These are phyloP conservation scores for Phytophthora rubi DNA, from an alignment of 352 stramenopile genomes.

Conservation along the genomic window DNA sequence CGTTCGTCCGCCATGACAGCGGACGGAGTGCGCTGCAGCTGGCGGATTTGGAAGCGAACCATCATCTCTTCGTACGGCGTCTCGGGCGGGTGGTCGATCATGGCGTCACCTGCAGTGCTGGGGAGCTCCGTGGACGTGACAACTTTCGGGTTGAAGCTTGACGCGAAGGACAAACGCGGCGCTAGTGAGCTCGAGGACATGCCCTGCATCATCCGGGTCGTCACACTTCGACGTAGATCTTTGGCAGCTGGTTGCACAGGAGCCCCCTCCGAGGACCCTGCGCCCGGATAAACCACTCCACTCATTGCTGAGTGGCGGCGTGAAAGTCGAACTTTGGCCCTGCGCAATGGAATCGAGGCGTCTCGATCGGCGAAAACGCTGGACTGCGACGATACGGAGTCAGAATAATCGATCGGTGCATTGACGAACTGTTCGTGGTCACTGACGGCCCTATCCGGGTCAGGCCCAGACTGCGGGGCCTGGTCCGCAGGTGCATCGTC, in stretches of 20 bases:
- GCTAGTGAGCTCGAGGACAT: not conserved
- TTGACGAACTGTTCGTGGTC: not conserved
- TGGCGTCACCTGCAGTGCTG: not conserved
- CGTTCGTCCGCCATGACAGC: not conserved
- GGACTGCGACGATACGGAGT: not conserved
- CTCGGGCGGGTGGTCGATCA: not conserved
- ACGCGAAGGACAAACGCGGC: not conserved
- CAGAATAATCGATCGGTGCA: not conserved
- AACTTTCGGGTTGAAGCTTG: not conserved
- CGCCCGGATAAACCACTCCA: not conserved
- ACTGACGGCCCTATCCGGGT: not conserved
- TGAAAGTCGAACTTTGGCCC: not conserved
- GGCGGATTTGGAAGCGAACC: constrained; percentile 47
- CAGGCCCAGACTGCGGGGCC: not conserved
- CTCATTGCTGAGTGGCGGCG: not conserved
- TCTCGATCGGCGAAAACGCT: not conserved
- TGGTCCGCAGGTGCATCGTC: not conserved
- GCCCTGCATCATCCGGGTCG: not conserved
- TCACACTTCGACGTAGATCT: constrained; percentile 3
- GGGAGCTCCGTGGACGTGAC: not conserved
- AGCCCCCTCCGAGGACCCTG: not conserved
- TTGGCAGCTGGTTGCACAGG: not conserved
- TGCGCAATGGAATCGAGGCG: not conserved
- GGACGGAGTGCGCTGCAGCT: constrained; percentile 17
- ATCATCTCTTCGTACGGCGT: constrained; percentile 46